Percentiles rank a stretch among this genome's conserved stretches.
Conservation (phyloP, 345 rosid species). For the Hibiscus tridactylites region DNA sequence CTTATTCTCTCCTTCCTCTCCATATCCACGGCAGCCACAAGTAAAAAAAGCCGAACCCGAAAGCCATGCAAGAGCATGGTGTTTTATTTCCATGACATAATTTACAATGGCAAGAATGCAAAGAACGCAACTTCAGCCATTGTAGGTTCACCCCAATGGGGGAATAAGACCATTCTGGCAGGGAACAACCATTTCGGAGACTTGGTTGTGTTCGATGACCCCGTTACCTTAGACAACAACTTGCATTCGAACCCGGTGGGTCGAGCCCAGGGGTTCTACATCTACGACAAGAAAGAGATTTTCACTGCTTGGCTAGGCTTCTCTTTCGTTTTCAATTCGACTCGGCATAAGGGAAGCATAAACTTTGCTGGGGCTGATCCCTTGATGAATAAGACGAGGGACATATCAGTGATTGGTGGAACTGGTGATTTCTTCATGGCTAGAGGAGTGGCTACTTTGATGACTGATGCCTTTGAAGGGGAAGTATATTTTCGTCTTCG, state of each 20-base stretch:
- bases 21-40: background rate
- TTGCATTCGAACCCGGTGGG: conserved; percentile 40
- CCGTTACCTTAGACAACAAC: conserved; percentile 41
- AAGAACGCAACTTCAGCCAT: conserved; percentile 46
- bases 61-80: conserved; percentile 44
- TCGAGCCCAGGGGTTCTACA: conserved; percentile 58
- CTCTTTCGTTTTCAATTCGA: conserved; percentile 60
- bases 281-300: conserved; percentile 42
- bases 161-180: conserved; percentile 18
- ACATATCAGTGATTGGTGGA: conserved; percentile 67
- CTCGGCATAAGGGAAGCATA: conserved; percentile 47
- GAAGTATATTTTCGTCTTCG: conserved; percentile 48
- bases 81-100: conserved; percentile 51
- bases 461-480: conserved; percentile 57
- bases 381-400: conserved; percentile 60
- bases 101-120: conserved; percentile 38
- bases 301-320: conserved; percentile 51
- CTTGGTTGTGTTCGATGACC: conserved; percentile 54
- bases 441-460: conserved; percentile 58
- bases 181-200: conserved; percentile 27
- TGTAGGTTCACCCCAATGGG: conserved; percentile 31
- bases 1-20: background rate
- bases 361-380: conserved; percentile 64
- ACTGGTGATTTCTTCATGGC: conserved; percentile 88
- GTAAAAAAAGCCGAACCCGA: background rate